Evolutionary conservation across 345 rosid species (phyloP).

Genomic region (Hypericum perforatum): DNA sequence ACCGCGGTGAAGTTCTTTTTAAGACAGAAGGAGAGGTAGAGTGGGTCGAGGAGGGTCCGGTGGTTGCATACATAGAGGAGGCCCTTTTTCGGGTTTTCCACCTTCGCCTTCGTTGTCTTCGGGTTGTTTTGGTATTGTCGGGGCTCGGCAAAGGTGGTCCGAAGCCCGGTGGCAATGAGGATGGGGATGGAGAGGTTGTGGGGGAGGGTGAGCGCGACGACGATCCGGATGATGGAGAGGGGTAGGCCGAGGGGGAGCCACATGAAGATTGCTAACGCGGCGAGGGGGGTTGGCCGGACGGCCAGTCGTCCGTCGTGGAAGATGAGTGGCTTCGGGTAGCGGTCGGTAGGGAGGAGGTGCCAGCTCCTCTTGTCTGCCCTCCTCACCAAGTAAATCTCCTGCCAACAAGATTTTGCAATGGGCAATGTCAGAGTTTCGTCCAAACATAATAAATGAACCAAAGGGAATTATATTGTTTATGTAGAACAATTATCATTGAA

Average conservation of each 20-base stretch:
- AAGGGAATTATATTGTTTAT: too few relatives aligned
- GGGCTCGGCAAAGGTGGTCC: constrained; percentile 23
- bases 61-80: constrained; percentile 85
- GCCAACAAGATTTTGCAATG: too few relatives aligned
- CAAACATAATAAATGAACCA: too few relatives aligned
- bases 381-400: too few relatives aligned
- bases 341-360: constrained; percentile 37
- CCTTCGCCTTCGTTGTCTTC: not conserved
- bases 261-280: constrained; percentile 56
- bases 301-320: constrained; percentile 97
- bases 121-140: not conserved
- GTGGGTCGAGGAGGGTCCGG: constrained; percentile 82
- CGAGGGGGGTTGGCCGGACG: constrained; percentile 73
- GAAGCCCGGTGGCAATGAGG: constrained; percentile 43
- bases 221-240: constrained; percentile 55
- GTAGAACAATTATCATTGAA: too few relatives aligned
- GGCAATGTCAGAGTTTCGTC: too few relatives aligned
- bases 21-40: constrained; percentile 52
- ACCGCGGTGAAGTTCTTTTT: constrained; percentile 68
- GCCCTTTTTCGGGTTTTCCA: constrained; percentile 26
- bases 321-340: constrained; percentile 75
- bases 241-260: constrained; percentile 71
- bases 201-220: constrained; percentile 53
- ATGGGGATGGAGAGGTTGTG: constrained; percentile 34
- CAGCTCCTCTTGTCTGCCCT: too few relatives aligned